phyloP scores from a whole-genome alignment of 495 filamentous ascomycete genomes.

The Lindgomyces ingoldianus region DNA sequence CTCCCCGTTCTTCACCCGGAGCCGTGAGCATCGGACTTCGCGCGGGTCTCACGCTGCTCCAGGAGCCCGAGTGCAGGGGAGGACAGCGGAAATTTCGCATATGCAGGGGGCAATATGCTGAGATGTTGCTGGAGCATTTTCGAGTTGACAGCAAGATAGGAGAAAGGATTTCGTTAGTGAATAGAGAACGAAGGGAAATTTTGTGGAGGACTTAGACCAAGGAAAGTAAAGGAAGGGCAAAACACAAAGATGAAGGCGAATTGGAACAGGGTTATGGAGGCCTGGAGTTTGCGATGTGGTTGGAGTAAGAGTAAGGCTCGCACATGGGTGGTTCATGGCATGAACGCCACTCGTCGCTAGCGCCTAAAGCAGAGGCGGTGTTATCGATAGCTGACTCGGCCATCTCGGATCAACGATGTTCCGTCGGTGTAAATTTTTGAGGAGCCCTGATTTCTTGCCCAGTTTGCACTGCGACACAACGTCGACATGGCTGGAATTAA shows the following conservation, averaged over 20 bases:
- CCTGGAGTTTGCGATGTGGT: no score
- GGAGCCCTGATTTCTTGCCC: not conserved
- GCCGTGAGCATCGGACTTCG: not conserved
- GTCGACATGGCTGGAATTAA: slow-evolving; percentile 34
- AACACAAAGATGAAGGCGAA: no score
- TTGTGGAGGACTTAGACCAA: no score
- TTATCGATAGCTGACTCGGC: not conserved
- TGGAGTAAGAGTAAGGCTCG: slow-evolving; percentile 3
- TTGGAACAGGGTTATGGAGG: no score
- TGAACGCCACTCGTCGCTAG: no score
- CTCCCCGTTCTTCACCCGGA: not conserved
- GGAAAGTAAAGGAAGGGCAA: no score
- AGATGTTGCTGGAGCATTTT: not conserved
- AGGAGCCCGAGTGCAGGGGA: not conserved
- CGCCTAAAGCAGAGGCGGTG: not conserved
- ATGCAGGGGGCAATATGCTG: slow-evolving; percentile 14
- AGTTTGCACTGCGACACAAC: not conserved
- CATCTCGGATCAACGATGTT: not conserved
- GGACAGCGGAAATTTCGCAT: not conserved
- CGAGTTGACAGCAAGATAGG: slow-evolving; percentile 17
- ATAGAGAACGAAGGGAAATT: no score
- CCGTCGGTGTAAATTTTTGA: slow-evolving; percentile 4
- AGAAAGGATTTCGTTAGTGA: slow-evolving; percentile 7
- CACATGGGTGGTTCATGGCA: no score
- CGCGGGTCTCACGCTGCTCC: not conserved